Percentiles rank a stretch among this genome's conserved stretches.
phyloP scores from a whole-genome alignment of 2,329 filamentous ascomycete genomes.

The Lecanicillium sp. region DNA sequence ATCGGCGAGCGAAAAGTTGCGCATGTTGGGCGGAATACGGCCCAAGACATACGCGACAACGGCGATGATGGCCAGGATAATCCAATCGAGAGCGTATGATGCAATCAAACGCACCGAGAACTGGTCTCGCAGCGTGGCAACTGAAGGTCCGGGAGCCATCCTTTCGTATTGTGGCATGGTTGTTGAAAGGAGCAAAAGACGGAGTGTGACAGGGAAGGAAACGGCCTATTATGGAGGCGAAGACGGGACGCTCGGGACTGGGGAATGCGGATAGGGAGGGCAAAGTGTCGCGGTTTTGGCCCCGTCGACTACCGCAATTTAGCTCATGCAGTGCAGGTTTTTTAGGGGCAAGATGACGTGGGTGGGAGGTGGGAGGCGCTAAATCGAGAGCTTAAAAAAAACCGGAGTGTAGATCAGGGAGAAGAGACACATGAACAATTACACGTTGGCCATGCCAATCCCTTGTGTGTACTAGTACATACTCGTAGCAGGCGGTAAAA shows the following conservation, averaged over 20 bases:
- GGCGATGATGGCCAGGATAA: constrained; percentile 53
- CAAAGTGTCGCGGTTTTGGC: constrained; percentile 1
- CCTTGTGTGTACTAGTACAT: neutral
- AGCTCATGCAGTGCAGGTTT: neutral
- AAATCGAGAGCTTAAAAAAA: no score
- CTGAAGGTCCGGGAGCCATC: constrained; percentile 16
- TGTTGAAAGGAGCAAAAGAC: neutral
- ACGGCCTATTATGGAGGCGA: neutral
- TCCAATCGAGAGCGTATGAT: constrained; percentile 71
- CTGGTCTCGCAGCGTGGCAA: constrained; percentile 13
- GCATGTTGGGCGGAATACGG: constrained; percentile 52
- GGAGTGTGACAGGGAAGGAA: neutral
- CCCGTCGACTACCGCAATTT: neutral
- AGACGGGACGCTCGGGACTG: neutral
- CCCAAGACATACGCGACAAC: constrained; percentile 52
- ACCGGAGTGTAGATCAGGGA: neutral
- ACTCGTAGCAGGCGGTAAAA: neutral
- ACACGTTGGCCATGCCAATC: no score
- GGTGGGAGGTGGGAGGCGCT: no score
- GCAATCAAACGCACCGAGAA: constrained; percentile 33
- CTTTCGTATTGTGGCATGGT: constrained; percentile 19
- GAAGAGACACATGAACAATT: neutral
- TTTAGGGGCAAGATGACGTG: neutral
- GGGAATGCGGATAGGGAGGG: neutral
- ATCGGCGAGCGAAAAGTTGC: constrained; percentile 64